Percentiles rank a stretch among this genome's conserved stretches.
phyloP scores from a whole-genome alignment of 345 rosid species.

The Capsella bursapastoris region DNA sequence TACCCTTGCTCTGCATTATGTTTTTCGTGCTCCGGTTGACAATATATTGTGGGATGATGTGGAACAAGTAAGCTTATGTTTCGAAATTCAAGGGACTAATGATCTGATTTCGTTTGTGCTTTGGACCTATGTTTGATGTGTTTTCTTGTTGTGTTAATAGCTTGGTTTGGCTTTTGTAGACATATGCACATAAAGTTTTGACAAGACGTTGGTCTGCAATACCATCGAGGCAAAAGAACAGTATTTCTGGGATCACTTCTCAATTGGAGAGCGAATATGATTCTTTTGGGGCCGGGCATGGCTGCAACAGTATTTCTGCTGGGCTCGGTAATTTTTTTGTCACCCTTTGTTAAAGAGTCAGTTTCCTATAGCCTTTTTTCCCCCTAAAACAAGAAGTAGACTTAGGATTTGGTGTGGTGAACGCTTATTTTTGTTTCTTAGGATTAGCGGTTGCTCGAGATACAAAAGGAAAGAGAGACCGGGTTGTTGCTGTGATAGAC shows the following conservation, averaged over 20 bases:
- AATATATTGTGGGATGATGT: slow-evolving; percentile 91
- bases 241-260: slow-evolving; percentile 68
- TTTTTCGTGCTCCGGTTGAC: slow-evolving; percentile 86
- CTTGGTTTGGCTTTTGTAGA: slow-evolving; percentile 50
- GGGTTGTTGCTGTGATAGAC: slow-evolving; percentile 75
- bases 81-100: background rate
- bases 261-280: slow-evolving; percentile 80
- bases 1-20: slow-evolving; percentile 82
- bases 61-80: slow-evolving; percentile 64
- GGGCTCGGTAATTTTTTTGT: slow-evolving; percentile 69
- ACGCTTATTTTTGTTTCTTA: slow-evolving; percentile 31
- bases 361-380: background rate
- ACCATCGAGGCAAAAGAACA: slow-evolving; percentile 66
- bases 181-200: slow-evolving; percentile 86
- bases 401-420: slow-evolving; percentile 17
- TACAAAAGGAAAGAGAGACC: slow-evolving; percentile 81
- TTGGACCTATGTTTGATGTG: slow-evolving; percentile 1
- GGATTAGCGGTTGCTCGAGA: slow-evolving; percentile 95
- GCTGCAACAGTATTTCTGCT: slow-evolving; percentile 91
- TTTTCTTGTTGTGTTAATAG: slow-evolving; percentile 12
- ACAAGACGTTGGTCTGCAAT: slow-evolving; percentile 77
- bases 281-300: slow-evolving; percentile 91
- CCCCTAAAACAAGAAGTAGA: slow-evolving; percentile 10
- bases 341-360: slow-evolving; percentile 20
- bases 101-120: background rate